Percentiles rank a stretch among this genome's conserved stretches.
These are phyloP conservation scores for Oidiodendron maius DNA, from an alignment of 495 filamentous ascomycete species.

Conservation along the genomic window DNA sequence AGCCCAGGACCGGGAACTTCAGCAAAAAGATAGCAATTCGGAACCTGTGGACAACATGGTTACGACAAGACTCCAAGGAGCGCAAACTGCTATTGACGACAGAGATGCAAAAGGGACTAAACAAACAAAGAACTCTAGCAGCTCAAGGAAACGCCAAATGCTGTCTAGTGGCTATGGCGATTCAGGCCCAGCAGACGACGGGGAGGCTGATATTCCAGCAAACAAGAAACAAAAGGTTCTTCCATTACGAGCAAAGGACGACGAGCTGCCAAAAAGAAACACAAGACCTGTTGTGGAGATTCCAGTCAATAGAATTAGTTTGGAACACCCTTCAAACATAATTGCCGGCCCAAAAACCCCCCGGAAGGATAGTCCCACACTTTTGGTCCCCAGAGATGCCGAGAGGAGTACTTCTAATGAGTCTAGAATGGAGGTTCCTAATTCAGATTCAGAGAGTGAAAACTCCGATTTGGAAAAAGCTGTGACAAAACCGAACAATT, in stretches of 20 bases:
- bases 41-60: slow-evolving; percentile 7
- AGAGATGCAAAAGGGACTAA: slow-evolving; percentile 9
- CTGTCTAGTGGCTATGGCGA: neutral
- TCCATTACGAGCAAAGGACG: slow-evolving; percentile 13
- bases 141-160: slow-evolving; percentile 6
- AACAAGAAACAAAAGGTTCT: slow-evolving; percentile 11
- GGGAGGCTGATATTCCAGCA: slow-evolving; percentile 2
- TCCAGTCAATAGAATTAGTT: neutral
- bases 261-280: slow-evolving; percentile 3
- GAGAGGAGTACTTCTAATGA: neutral
- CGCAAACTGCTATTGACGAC: neutral
- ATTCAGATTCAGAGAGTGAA: neutral
- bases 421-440: neutral
- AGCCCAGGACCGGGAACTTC: neutral
- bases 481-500: neutral
- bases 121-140: slow-evolving; percentile 1
- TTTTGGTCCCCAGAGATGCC: neutral
- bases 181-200: neutral
- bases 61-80: slow-evolving; percentile 6
- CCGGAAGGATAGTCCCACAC: neutral
- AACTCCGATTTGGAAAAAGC: neutral
- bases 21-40: neutral
- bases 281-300: slow-evolving; percentile 18
- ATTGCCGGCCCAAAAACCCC: neutral
- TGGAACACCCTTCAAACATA: no score